Evolutionary conservation across 1,284 basidiomycete species (phyloP).

Genomic region (Fomes fomentarius): DNA sequence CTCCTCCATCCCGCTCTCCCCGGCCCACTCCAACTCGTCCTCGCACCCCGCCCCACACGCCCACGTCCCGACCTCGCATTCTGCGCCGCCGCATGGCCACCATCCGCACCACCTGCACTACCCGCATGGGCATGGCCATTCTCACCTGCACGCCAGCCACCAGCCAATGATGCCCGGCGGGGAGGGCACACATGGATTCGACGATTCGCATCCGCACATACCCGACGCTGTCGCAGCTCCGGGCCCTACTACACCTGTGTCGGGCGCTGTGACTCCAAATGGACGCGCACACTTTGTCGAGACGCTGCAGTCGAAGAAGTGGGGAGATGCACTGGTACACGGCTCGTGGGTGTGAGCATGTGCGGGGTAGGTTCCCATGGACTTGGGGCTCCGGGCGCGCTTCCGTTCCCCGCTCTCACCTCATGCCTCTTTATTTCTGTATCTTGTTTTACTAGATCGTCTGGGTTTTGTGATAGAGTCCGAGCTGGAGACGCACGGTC

Average conservation of each 20-base stretch:
- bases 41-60: conserved; percentile 10
- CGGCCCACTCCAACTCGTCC: conserved; percentile 13
- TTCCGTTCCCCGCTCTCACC: no score
- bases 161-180: conserved; percentile 9
- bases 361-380: no score
- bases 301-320: conserved; percentile 35
- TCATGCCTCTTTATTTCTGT: no score
- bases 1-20: conserved; percentile 21
- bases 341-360: conserved; percentile 33
- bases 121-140: conserved; percentile 1
- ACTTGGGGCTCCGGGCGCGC: no score
- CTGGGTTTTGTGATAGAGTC: no score
- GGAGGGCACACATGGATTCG: conserved; percentile 9
- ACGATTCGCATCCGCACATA: conserved; percentile 15
- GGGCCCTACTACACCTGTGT: conserved; percentile 3
- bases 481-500: no score
- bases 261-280: conserved; percentile 14
- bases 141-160: background rate
- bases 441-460: no score
- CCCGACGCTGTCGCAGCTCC: conserved; percentile 17
- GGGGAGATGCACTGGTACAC: conserved; percentile 37
- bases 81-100: no score
- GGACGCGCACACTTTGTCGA: conserved; percentile 32
- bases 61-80: background rate
- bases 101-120: conserved; percentile 1